phyloP scores from a whole-genome alignment of 148 eudicot genomes.

The Chenopodium quinoa region DNA sequence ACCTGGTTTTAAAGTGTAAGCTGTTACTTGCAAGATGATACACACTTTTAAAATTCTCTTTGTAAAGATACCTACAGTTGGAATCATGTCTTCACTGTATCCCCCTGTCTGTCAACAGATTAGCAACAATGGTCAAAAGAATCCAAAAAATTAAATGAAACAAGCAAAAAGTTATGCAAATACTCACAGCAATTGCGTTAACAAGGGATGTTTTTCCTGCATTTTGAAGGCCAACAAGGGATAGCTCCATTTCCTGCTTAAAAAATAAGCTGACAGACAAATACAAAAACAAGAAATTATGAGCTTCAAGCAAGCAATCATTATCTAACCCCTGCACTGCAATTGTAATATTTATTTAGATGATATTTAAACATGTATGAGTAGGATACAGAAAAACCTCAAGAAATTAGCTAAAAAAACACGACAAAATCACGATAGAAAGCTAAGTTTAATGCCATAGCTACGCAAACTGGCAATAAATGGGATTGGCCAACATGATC shows the following conservation, averaged over 20 bases:
- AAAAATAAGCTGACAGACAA: slow-evolving; percentile 60
- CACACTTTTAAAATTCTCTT: background rate
- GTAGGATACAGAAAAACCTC: background rate
- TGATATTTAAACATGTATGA: background rate
- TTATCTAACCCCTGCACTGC: background rate
- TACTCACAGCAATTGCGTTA: slow-evolving; percentile 73
- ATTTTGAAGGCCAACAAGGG: slow-evolving; percentile 88
- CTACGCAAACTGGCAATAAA: background rate
- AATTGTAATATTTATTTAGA: background rate
- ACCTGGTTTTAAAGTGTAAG: slow-evolving; percentile 46
- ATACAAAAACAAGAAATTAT: slow-evolving; percentile 25
- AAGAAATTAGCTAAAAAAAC: background rate
- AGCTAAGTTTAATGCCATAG: background rate
- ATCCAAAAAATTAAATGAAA: background rate
- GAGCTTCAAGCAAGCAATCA: background rate
- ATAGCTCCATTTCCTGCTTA: slow-evolving; percentile 96
- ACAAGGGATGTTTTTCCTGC: slow-evolving; percentile 95
- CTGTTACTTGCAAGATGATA: slow-evolving; percentile 5
- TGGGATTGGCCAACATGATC: background rate
- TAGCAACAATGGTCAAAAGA: slow-evolving; percentile 16
- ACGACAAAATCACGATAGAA: background rate
- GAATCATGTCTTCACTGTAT: slow-evolving; percentile 91
- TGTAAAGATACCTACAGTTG: slow-evolving; percentile 64
- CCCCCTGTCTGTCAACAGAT: slow-evolving; percentile 65
- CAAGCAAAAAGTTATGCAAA: background rate